Evolutionary conservation across 2,329 filamentous ascomycete species (phyloP).

Genomic region (Dothideomycetes sp.): DNA sequence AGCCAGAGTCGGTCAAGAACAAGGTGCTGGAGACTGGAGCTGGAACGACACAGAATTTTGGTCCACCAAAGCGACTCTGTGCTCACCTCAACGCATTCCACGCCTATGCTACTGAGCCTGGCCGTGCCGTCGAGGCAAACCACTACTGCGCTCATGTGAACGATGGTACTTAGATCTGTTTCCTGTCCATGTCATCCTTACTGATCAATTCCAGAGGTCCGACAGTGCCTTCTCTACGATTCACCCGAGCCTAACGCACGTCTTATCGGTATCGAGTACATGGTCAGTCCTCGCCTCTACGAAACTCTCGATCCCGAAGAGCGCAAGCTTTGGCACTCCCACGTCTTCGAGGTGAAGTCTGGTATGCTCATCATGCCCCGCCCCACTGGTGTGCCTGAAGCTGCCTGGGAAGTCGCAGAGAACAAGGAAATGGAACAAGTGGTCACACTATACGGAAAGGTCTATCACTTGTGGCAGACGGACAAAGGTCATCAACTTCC

Average conservation of each 20-base stretch:
- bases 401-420: slow-evolving; percentile 67
- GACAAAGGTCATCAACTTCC: slow-evolving; percentile 61
- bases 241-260: slow-evolving; percentile 55
- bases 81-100: slow-evolving; percentile 84
- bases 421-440: slow-evolving; percentile 72
- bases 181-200: not conserved
- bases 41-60: slow-evolving; percentile 54
- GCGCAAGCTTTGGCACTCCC: slow-evolving; percentile 70
- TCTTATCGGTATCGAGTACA: slow-evolving; percentile 80
- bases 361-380: slow-evolving; percentile 75
- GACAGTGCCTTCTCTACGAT: slow-evolving; percentile 83
- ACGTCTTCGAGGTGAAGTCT: slow-evolving; percentile 64
- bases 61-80: slow-evolving; percentile 64
- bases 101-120: slow-evolving; percentile 64
- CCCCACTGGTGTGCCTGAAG: slow-evolving; percentile 43
- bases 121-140: slow-evolving; percentile 63
- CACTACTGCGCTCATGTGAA: slow-evolving; percentile 78
- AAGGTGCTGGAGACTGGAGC: slow-evolving; percentile 54
- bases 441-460: slow-evolving; percentile 68
- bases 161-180: slow-evolving; percentile 41
- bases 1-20: slow-evolving; percentile 46
- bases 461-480: slow-evolving; percentile 79
- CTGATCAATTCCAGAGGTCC: slow-evolving; percentile 48
- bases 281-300: slow-evolving; percentile 66
- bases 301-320: slow-evolving; percentile 56